phyloP scores from a whole-genome alignment of 768 basidiomycete genomes.

The Russula compacta region DNA sequence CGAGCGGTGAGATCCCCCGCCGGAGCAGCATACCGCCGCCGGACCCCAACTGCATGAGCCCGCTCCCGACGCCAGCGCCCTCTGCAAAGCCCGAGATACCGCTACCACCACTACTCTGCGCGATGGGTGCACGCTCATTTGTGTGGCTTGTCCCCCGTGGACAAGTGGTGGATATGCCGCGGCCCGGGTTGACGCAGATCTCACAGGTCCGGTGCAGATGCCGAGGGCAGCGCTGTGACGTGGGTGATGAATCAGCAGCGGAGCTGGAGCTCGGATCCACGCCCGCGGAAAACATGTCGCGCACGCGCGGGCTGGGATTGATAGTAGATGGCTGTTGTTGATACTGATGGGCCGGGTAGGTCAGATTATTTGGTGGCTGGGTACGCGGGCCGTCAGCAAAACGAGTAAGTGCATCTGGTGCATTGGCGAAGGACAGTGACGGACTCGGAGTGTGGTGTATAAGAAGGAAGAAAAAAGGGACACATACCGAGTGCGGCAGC shows the following conservation, averaged over 20 bases:
- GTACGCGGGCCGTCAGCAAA: constrained; percentile 21
- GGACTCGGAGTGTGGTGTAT: background rate
- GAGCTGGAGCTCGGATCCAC: constrained; percentile 51
- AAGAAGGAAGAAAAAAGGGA: constrained; percentile 13
- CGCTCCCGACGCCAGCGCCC: constrained; percentile 64
- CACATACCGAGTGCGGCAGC: constrained; percentile 26
- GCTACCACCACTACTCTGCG: constrained; percentile 39
- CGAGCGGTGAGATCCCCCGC: constrained; percentile 27
- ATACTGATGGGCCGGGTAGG: background rate
- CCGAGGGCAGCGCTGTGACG: constrained; percentile 57
- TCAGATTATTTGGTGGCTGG: background rate
- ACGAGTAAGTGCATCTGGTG: background rate
- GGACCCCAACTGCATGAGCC: constrained; percentile 47
- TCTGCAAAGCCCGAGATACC: constrained; percentile 70
- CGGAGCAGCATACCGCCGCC: constrained; percentile 56
- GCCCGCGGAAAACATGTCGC: constrained; percentile 48
- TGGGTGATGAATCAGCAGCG: constrained; percentile 30
- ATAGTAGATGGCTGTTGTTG: constrained; percentile 13
- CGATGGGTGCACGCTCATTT: constrained; percentile 12
- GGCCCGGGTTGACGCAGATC: constrained; percentile 62
- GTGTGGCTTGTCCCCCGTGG: constrained; percentile 7
- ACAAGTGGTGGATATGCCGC: constrained; percentile 22
- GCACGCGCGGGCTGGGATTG: constrained; percentile 33
- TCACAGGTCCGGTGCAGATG: constrained; percentile 68
- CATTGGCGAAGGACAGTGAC: background rate